Conservation (phyloP, 1,139 yeast genomes). For the Pichia sp. region DNA sequence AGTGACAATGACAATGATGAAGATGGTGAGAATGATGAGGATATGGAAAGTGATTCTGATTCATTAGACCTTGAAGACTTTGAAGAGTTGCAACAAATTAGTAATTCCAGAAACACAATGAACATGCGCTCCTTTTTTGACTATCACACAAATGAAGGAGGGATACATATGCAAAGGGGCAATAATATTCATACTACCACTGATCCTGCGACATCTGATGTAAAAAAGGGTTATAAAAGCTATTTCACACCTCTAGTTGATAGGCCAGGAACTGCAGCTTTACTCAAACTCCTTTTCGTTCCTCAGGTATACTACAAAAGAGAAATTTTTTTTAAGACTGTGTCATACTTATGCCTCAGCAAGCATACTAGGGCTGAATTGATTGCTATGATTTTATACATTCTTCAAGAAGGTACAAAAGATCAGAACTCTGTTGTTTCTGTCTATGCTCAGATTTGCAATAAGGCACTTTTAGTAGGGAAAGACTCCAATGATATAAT, state of each 20-base stretch:
- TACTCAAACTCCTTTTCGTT: slow-evolving; percentile 63
- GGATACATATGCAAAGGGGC: slow-evolving; percentile 15
- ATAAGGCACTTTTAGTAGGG: slow-evolving; percentile 25
- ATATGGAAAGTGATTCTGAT: slow-evolving; percentile 23
- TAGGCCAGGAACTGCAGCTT: slow-evolving; percentile 65
- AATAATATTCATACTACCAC: neutral
- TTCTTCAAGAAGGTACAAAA: slow-evolving; percentile 66
- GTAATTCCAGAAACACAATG: neutral
- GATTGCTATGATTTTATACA: slow-evolving; percentile 58
- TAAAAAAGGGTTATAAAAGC: slow-evolving; percentile 30
- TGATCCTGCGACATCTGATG: neutral
- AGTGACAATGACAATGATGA: slow-evolving; percentile 27
- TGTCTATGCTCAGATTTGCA: slow-evolving; percentile 52
- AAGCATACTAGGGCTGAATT: slow-evolving; percentile 75
- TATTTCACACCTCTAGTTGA: slow-evolving; percentile 67
- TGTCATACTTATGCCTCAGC: slow-evolving; percentile 63
- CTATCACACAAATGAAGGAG: neutral
- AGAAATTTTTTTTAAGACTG: slow-evolving; percentile 57
- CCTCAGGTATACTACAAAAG: slow-evolving; percentile 65
- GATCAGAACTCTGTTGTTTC: slow-evolving; percentile 58
- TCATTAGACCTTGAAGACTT: slow-evolving; percentile 27
- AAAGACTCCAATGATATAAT: slow-evolving; percentile 1
- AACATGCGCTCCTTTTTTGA: neutral
- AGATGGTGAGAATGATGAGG: slow-evolving; percentile 25
- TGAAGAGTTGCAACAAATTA: slow-evolving; percentile 21